Evolutionary conservation across 2,329 filamentous ascomycete genomes (phyloP).

Genomic region (Diaporthe helianthi): DNA sequence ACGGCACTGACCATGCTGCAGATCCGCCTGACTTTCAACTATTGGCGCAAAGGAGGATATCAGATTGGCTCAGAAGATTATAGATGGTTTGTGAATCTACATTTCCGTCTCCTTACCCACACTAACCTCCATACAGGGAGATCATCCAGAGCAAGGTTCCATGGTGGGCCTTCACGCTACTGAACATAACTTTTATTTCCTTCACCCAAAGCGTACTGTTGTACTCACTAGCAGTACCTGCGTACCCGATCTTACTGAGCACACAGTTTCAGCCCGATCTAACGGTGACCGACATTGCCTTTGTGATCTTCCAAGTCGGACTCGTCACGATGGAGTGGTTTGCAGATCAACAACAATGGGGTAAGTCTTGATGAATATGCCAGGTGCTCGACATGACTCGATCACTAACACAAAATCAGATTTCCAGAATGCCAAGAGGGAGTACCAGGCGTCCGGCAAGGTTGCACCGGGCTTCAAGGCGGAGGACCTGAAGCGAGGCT

Average conservation of each 20-base stretch:
- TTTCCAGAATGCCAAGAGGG: constrained; percentile 81
- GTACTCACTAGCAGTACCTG: constrained; percentile 75
- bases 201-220: constrained; percentile 84
- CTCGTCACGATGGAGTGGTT: constrained; percentile 74
- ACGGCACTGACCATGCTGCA: constrained; percentile 46
- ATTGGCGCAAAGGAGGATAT: constrained; percentile 95
- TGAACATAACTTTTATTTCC: constrained; percentile 92
- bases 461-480: constrained; percentile 70
- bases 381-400: neutral
- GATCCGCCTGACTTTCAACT: constrained; percentile 90
- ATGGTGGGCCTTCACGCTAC: constrained; percentile 74
- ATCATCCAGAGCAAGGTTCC: constrained; percentile 73
- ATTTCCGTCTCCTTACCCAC: neutral
- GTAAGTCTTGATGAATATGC: constrained; percentile 50
- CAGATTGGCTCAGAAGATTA: constrained; percentile 91
- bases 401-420: constrained; percentile 49
- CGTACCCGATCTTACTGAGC: constrained; percentile 81
- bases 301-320: constrained; percentile 53
- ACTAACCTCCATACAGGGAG: constrained; percentile 56
- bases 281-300: constrained; percentile 55
- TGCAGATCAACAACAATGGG: constrained; percentile 93
- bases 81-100: constrained; percentile 66
- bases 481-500: constrained; percentile 87
- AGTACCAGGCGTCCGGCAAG: constrained; percentile 76
- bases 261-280: constrained; percentile 65